Conservation (phyloP, 805 yeast species). For the Yamadazyma nakazawae region DNA sequence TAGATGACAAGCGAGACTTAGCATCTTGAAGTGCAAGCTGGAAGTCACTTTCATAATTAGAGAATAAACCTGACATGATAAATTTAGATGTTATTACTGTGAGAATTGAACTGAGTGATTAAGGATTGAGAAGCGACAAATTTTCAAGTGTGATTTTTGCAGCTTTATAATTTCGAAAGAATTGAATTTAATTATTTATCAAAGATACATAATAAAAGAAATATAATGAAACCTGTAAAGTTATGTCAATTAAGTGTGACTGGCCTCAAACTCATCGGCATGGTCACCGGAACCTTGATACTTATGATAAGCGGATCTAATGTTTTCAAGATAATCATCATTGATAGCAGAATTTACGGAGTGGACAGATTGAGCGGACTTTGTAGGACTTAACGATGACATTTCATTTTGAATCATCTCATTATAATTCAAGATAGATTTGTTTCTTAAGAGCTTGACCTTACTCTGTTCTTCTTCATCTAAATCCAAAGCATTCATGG, state of each 20-base stretch:
- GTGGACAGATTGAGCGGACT: constrained; percentile 22
- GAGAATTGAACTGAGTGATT: neutral
- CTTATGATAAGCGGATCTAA: constrained; percentile 34
- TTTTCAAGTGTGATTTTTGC: neutral
- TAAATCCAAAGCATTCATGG: constrained; percentile 64
- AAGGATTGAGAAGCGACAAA: neutral
- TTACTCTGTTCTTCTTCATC: constrained; percentile 47
- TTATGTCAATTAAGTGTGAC: constrained; percentile 7
- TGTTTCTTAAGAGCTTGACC: constrained; percentile 14
- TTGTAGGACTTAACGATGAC: constrained; percentile 17
- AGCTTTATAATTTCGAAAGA: neutral
- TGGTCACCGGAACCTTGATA: constrained; percentile 37
- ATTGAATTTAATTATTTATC: constrained; percentile 2
- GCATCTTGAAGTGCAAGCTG: constrained; percentile 69
- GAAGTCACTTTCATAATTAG: constrained; percentile 67
- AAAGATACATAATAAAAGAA: neutral
- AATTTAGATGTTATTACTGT: no score
- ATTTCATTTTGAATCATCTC: constrained; percentile 16
- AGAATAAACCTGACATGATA: constrained; percentile 37
- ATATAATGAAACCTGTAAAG: no score
- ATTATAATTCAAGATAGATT: constrained; percentile 15
- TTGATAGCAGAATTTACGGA: constrained; percentile 26
- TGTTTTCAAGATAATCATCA: constrained; percentile 32
- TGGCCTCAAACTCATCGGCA: constrained; percentile 57
- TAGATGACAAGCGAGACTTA: constrained; percentile 56